Conservation (phyloP, 495 filamentous ascomycete species). For the Penicillium cinerascens region DNA sequence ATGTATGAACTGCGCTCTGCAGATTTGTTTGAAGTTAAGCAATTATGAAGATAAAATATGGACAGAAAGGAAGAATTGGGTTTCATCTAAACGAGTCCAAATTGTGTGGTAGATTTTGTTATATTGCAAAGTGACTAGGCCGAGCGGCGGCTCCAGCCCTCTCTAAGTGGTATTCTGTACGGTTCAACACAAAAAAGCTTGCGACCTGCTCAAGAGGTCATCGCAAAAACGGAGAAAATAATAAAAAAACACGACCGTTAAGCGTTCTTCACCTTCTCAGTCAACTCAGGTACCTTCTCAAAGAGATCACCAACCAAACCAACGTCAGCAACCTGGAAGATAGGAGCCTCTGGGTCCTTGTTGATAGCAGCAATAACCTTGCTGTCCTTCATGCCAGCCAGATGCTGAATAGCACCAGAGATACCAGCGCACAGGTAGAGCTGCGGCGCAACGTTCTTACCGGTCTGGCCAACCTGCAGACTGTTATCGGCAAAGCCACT, state of each 20-base stretch:
- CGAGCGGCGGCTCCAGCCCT: conserved; percentile 10
- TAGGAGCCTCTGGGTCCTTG: conserved; percentile 94
- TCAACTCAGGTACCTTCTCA: conserved; percentile 91
- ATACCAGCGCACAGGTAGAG: conserved; percentile 95
- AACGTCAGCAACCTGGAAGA: conserved; percentile 97
- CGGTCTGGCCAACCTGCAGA: conserved; percentile 95
- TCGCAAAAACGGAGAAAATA: conserved; percentile 25
- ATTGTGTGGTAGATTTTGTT: not conserved
- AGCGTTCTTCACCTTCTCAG: conserved; percentile 78
- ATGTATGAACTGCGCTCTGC: not conserved
- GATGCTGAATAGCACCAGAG: conserved; percentile 94
- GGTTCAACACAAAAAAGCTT: conserved; percentile 17
- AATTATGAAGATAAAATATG: not conserved
- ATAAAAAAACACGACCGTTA: conserved; percentile 23
- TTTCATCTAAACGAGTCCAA: not conserved
- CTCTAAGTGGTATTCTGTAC: conserved; percentile 35
- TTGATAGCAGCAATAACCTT: conserved; percentile 99
- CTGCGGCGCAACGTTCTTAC: conserved; percentile 96
- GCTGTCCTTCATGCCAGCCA: conserved; percentile 99
- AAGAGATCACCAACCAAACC: conserved; percentile 94
- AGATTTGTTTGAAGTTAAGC: not conserved
- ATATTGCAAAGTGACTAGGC: conserved; percentile 14
- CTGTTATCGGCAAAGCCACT: conserved; percentile 99
- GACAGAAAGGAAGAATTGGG: not conserved
- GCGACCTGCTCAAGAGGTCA: conserved; percentile 20